Evolutionary conservation across 1,284 basidiomycete genomes (phyloP), one percentile per base, ranked within the genome.

Genomic region (Microbotryomycetes sp.): DNA sequence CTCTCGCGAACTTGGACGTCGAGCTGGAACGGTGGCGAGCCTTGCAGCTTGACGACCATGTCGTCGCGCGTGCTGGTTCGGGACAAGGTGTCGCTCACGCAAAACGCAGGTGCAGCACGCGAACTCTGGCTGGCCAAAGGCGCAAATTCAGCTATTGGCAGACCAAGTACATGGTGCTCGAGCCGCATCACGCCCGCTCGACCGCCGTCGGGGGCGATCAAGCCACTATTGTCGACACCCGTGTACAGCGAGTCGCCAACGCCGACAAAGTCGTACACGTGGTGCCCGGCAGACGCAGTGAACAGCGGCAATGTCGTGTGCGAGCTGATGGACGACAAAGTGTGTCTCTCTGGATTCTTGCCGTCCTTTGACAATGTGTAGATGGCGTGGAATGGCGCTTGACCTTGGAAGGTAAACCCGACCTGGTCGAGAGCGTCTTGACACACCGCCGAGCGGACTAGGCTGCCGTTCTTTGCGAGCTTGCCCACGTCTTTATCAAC

Each of bases 181-280:
- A 94, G 85, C n/a, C 58, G 74, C 61, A 72, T 68, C 57, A 66
- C 67, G 15, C 71, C 63, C 9, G 65, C 59, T 16, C 66, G 67
- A 57, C 58, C 69, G 51, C 59, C 58, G 85, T 75, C 9, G 86
- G 69, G 79, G 5, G 64, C 56, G 11, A 60, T 45, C 26, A 72
- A 65, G 1, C 69, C 72, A 3, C 51, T 84, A 77, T 72, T 85
- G 77, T 48, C 81, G 77, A 65, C 57, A 2, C 46, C 56, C 31
- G 64, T 85, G 75, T 96, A 97, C n/a, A 87, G 83, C 0, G 85
- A 80, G 73, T 98, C 94, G 9, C 87, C 87, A 23, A 97, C 83
- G 70, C 88, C 86, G 65, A 87, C 85, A 66, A 98, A 85, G 73
- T 89, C 86, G 74, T 97, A 97, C 71, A 83, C 86, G 73, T 93